Percentiles rank a stretch among this genome's conserved stretches.
phyloP scores from a whole-genome alignment of 164 flowering plant genomes.

The Nelumbo lutea region DNA sequence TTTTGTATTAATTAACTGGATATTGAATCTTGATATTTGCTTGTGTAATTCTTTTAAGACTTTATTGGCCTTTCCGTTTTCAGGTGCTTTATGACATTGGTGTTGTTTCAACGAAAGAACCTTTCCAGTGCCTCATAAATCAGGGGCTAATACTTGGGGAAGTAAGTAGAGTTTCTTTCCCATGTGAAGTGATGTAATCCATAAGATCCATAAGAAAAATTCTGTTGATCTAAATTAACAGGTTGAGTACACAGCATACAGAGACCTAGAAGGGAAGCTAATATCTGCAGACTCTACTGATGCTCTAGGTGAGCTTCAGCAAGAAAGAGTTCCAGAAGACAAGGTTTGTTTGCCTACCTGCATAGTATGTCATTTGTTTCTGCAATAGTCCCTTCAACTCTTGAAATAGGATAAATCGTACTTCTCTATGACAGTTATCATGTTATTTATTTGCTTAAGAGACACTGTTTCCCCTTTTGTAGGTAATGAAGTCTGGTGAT shows the following conservation, averaged over 20 bases:
- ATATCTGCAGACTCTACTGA: conserved; percentile 63
- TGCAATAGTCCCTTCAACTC: conserved; percentile 2
- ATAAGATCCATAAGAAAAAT: conserved; percentile 1
- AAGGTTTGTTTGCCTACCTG: conserved; percentile 39
- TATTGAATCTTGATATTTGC: background rate
- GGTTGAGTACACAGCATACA: conserved; percentile 78
- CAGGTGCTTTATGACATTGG: conserved; percentile 97
- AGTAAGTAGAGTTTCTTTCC: conserved; percentile 41
- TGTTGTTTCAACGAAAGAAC: conserved; percentile 88
- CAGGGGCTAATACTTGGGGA: conserved; percentile 98
- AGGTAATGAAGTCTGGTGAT: conserved; percentile 88
- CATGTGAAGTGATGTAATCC: background rate
- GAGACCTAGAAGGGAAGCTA: conserved; percentile 57
- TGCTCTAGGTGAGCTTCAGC: conserved; percentile 31
- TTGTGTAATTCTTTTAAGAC: background rate
- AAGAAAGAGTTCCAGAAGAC: conserved; percentile 70
- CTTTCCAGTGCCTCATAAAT: conserved; percentile 96
- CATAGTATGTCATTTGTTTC: background rate
- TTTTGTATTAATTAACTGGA: too few species aligned
- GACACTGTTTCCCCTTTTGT: conserved; percentile 2
- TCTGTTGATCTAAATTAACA: conserved; percentile 34
- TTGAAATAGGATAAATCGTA: conserved; percentile 18
- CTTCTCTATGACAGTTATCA: background rate
- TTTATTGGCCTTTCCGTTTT: conserved; percentile 11
- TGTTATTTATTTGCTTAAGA: conserved; percentile 6